A percentile compares a stretch with the other conserved stretches of the same genome.
Conservation (phyloP, 352 stramenopile genomes). For the Aphanomyces stellatus region DNA sequence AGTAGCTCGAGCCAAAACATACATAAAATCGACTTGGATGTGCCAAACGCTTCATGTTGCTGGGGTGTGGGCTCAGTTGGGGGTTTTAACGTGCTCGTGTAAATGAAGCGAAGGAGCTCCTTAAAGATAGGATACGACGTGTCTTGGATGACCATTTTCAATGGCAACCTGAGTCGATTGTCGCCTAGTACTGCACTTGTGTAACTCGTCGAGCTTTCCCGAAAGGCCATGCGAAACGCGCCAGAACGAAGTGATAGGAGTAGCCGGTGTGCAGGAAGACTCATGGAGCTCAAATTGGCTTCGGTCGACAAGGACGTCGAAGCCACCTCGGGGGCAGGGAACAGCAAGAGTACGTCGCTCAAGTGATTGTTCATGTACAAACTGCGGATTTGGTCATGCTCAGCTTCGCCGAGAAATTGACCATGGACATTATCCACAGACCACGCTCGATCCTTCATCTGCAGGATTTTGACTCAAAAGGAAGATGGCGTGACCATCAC, state of each 20-base stretch:
- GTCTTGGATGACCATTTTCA: slow-evolving; percentile 77
- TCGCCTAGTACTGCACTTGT: slow-evolving; percentile 55
- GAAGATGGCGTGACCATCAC: too few species aligned
- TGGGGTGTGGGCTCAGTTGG: not conserved
- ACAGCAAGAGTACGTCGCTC: slow-evolving; percentile 74
- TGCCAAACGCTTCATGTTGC: not conserved
- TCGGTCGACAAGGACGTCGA: not conserved
- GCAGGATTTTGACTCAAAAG: not conserved
- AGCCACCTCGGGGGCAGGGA: slow-evolving; percentile 29
- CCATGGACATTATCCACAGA: not conserved
- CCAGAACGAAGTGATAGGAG: slow-evolving; percentile 65
- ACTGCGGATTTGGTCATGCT: slow-evolving; percentile 13
- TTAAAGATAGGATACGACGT: slow-evolving; percentile 68
- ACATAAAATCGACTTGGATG: not conserved
- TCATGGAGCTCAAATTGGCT: slow-evolving; percentile 30
- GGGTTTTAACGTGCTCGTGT: slow-evolving; percentile 46
- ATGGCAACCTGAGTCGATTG: slow-evolving; percentile 58
- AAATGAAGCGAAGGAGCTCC: slow-evolving; percentile 57
- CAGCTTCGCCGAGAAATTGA: not conserved
- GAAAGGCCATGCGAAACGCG: slow-evolving; percentile 55
- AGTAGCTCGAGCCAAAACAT: slow-evolving; percentile 18
- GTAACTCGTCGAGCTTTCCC: slow-evolving; percentile 25
- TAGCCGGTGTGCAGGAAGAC: slow-evolving; percentile 61
- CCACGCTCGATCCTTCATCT: not conserved
- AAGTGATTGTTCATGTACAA: slow-evolving; percentile 65